Percentiles rank a stretch among this genome's conserved stretches.
phyloP scores from a whole-genome alignment of 1,284 basidiomycete species.

The Ustilago sp. region DNA sequence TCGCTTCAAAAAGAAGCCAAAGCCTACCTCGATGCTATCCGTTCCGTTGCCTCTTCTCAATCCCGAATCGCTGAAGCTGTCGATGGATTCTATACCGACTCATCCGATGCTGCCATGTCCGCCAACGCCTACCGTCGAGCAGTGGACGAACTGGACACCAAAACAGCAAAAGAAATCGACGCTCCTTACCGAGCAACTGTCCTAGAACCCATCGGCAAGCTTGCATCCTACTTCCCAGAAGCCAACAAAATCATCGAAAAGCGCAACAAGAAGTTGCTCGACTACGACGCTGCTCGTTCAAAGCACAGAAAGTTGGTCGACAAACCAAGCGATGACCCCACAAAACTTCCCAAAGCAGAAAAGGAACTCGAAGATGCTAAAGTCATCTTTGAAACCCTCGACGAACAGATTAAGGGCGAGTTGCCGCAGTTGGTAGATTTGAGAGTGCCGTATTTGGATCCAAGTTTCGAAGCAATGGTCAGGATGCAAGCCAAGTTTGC shows the following conservation, averaged over 20 bases:
- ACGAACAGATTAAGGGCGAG: conserved; percentile 89
- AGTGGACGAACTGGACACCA: conserved; percentile 90
- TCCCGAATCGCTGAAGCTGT: conserved; percentile 94
- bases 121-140: conserved; percentile 95
- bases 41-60: conserved; percentile 87
- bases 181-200: conserved; percentile 93
- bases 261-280: conserved; percentile 96
- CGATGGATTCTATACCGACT: conserved; percentile 85
- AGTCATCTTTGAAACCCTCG: conserved; percentile 91
- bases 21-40: conserved; percentile 91
- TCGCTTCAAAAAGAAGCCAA: conserved; percentile 95
- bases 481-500: conserved; percentile 97
- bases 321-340: conserved; percentile 92
- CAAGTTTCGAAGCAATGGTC: conserved; percentile 95
- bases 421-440: conserved; percentile 92
- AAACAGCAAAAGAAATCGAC: conserved; percentile 87
- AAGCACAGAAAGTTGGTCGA: conserved; percentile 81
- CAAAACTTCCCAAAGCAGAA: conserved; percentile 90
- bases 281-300: conserved; percentile 92
- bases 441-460: conserved; percentile 96
- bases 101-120: conserved; percentile 84
- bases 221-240: conserved; percentile 93
- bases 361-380: conserved; percentile 93
- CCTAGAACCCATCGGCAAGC: conserved; percentile 90
- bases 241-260: conserved; percentile 95